Evolutionary conservation across 148 eudicot genomes (phyloP), one percentile per base, ranked within the genome.

Genomic region (Cornus florida): DNA sequence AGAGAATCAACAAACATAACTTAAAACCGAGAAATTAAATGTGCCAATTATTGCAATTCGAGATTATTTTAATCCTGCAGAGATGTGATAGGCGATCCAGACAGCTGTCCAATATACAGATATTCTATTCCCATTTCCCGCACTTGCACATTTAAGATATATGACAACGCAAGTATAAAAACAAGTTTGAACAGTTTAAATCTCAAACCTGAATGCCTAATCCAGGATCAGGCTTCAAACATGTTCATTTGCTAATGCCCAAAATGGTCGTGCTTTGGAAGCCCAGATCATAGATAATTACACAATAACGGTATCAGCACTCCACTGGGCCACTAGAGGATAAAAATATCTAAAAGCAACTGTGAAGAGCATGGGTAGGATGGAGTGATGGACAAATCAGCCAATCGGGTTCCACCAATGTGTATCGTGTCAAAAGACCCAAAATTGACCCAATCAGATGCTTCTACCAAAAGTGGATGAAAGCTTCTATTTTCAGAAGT

Each of bases 1-100:
- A 88, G 78, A 74, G 68, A 59, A 81, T 59, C 32, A 41, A 78
- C 9, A 76, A 39, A 32, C 35, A 41, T 22, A 56, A 28, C 22
- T 74, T 62, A 65, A 39, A 43, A 19, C 43, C 10, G n/a, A 65
- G 57, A 41, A 41, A 62, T 24, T 62, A 23, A 68, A 67, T 23
- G 64, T 1, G 22, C 67, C 43, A 59, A 19, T 16, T 33, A 31
- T 56, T 5, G 7, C 8, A 19, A 24, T n/a, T 62, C 0, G 23
- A 53, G 19, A 53, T n/a, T 62, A 62, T 62, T 14, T 17, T 62
- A 62, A 62, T 1, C 19, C 66, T 62, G 66, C 66, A 62, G 2
- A 62, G 19, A 62, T 19, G 1, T 7, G 4, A 62, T 7, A 62
- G 23, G 66, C 6, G 23, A 17, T n/a, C 66, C 24, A 4, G 66